Conservation (phyloP, 768 basidiomycete genomes). For the Boletus pseudo-olivaceus region DNA sequence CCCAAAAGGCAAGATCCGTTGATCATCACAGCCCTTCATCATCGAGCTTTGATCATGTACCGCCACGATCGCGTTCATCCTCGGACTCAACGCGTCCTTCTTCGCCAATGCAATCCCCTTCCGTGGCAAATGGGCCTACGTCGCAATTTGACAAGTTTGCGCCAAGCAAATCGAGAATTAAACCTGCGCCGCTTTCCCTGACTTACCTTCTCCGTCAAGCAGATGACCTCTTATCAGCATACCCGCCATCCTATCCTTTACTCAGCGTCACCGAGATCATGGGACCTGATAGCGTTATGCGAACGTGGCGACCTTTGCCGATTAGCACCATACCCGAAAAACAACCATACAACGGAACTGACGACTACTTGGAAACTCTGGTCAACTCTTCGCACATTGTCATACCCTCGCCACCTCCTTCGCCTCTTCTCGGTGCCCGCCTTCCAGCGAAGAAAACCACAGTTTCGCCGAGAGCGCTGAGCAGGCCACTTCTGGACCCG, state of each 20-base stretch:
- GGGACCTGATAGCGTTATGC: slow-evolving; percentile 74
- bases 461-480: slow-evolving; percentile 2
- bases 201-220: slow-evolving; percentile 51
- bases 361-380: slow-evolving; percentile 26
- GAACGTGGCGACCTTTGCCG: slow-evolving; percentile 55
- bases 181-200: slow-evolving; percentile 37
- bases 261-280: slow-evolving; percentile 58
- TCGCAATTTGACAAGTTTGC: slow-evolving; percentile 1
- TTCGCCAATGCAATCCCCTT: neutral
- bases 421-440: slow-evolving; percentile 9
- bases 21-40: neutral
- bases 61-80: slow-evolving; percentile 3
- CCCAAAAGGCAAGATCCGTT: neutral
- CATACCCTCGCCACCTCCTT: slow-evolving; percentile 26
- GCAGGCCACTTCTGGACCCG: slow-evolving; percentile 10
- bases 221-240: slow-evolving; percentile 54
- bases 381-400: slow-evolving; percentile 23
- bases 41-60: neutral
- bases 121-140: neutral
- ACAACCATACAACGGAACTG: slow-evolving; percentile 19
- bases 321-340: slow-evolving; percentile 27
- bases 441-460: slow-evolving; percentile 21
- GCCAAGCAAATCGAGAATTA: slow-evolving; percentile 10
- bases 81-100: neutral
- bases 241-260: slow-evolving; percentile 57